Evolutionary conservation across 164 flowering plant species (phyloP).

Genomic region (Berberis vulgaris): DNA sequence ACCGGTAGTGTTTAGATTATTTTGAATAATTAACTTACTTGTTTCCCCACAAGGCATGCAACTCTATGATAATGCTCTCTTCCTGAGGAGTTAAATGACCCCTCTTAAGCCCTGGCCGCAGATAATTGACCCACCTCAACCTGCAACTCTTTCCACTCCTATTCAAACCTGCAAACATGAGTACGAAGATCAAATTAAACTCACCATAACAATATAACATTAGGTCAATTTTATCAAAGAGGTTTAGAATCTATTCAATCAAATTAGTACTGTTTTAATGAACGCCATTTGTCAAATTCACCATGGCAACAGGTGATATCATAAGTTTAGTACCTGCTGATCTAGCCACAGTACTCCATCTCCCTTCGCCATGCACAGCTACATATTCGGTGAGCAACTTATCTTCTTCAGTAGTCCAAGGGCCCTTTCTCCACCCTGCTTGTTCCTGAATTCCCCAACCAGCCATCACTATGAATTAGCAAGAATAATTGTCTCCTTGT

Average conservation of each 20-base stretch:
- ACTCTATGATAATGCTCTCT: slow-evolving; percentile 63
- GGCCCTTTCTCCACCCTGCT: slow-evolving; percentile 75
- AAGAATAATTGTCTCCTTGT: slow-evolving; percentile 19
- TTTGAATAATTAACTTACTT: slow-evolving; percentile 36
- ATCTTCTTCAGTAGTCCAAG: slow-evolving; percentile 96
- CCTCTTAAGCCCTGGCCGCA: slow-evolving; percentile 88
- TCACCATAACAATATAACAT: no score
- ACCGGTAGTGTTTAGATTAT: neutral
- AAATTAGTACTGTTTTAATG: neutral
- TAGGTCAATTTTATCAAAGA: no score
- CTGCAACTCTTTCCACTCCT: slow-evolving; percentile 94
- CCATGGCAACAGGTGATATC: neutral
- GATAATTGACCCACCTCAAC: slow-evolving; percentile 86
- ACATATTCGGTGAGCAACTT: slow-evolving; percentile 71
- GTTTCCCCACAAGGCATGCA: slow-evolving; percentile 92
- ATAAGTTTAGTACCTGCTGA: slow-evolving; percentile 43
- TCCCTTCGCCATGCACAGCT: slow-evolving; percentile 72
- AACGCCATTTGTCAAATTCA: neutral
- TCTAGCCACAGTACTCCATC: slow-evolving; percentile 82
- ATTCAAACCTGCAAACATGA: slow-evolving; percentile 47
- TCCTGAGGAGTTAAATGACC: slow-evolving; percentile 85
- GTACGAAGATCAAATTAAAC: neutral
- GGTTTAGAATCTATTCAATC: neutral
- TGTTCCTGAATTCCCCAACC: slow-evolving; percentile 48
- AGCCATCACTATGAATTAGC: neutral